phyloP scores from a whole-genome alignment of 257 asterid species.

The Capsicum pubescens region DNA sequence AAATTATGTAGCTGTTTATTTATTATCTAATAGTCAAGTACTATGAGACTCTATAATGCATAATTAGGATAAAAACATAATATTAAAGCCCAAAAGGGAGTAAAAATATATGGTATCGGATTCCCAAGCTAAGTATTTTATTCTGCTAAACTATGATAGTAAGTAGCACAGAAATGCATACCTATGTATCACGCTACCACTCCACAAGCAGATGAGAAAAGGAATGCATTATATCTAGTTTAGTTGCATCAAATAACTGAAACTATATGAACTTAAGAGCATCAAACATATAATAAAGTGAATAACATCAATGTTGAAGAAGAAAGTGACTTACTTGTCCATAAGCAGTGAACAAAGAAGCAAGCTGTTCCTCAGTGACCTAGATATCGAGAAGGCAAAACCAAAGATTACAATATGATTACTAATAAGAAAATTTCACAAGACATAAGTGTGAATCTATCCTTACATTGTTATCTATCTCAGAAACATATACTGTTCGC shows the following conservation, averaged over 20 bases:
- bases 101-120: not conserved
- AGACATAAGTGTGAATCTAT: conserved; percentile 4
- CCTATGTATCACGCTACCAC: not conserved
- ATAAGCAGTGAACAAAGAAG: conserved; percentile 75
- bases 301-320: conserved; percentile 15
- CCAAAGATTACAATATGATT: conserved; percentile 32
- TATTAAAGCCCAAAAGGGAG: not conserved
- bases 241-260: not conserved
- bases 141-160: conserved; percentile 12
- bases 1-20: not conserved
- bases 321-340: conserved; percentile 74
- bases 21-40: not conserved
- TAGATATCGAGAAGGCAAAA: conserved; percentile 38
- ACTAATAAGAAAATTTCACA: conserved; percentile 16
- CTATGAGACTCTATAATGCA: conserved; percentile 8
- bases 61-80: not conserved
- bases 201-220: not conserved
- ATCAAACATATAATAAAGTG: conserved; percentile 7
- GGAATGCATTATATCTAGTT: not conserved
- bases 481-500: conserved; percentile 92
- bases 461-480: conserved; percentile 81
- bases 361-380: conserved; percentile 94
- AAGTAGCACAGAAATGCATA: conserved; percentile 6
- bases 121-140: not conserved
- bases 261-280: not conserved